A percentile compares a stretch with the other conserved stretches of the same genome.
phyloP scores from a whole-genome alignment of 2,329 filamentous ascomycete genomes.

The Neoascochyta sp. region DNA sequence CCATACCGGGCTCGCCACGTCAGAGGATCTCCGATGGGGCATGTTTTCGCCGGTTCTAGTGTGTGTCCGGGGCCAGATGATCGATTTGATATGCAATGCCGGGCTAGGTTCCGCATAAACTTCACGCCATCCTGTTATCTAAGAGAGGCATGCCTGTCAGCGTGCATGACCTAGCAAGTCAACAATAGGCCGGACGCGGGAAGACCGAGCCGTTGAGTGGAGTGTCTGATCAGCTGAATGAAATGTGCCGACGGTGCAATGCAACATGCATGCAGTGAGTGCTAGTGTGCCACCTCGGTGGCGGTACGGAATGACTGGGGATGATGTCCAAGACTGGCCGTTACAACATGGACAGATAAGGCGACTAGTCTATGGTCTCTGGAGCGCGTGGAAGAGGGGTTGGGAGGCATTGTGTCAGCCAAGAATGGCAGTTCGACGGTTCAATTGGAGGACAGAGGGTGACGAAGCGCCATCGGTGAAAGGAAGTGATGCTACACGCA shows the following conservation, averaged over 20 bases:
- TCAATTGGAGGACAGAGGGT: slow-evolving; percentile 22
- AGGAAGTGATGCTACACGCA: slow-evolving; percentile 31
- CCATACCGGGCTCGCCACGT: slow-evolving; percentile 50
- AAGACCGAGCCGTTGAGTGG: slow-evolving; percentile 39
- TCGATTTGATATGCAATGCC: slow-evolving; percentile 44
- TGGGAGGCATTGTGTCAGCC: slow-evolving; percentile 32
- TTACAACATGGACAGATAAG: slow-evolving; percentile 47
- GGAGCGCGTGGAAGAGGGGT: slow-evolving; percentile 25
- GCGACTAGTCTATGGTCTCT: slow-evolving; percentile 46
- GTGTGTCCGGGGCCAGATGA: slow-evolving; percentile 42
- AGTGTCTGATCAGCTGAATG: slow-evolving; percentile 40
- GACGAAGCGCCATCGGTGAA: slow-evolving; percentile 26
- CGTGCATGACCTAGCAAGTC: slow-evolving; percentile 40
- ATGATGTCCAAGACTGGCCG: slow-evolving; percentile 30
- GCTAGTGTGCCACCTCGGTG: slow-evolving; percentile 35
- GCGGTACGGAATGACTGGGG: slow-evolving; percentile 37
- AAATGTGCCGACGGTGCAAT: slow-evolving; percentile 33
- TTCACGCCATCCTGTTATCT: slow-evolving; percentile 43
- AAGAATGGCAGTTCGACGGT: slow-evolving; percentile 23
- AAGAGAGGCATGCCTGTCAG: slow-evolving; percentile 41
- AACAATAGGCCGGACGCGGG: slow-evolving; percentile 41
- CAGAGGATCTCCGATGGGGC: slow-evolving; percentile 51
- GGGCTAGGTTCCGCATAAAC: slow-evolving; percentile 44
- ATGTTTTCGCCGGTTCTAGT: slow-evolving; percentile 48
- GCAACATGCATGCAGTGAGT: slow-evolving; percentile 38